These are phyloP conservation scores for Solidago caesia DNA, from an alignment of 129 eudicot species.

Conservation along the genomic window DNA sequence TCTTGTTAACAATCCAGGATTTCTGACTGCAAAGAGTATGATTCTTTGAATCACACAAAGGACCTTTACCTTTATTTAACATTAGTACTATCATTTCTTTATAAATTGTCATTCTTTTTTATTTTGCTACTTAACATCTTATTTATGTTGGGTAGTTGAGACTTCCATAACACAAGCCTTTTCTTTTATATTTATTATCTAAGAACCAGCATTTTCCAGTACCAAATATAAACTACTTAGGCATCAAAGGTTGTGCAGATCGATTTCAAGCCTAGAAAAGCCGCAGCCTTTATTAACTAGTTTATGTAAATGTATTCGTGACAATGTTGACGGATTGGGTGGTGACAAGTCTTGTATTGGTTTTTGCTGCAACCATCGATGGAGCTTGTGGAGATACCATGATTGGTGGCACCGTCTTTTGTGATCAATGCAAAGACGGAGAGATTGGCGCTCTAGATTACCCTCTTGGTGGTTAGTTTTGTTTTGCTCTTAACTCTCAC, in stretches of 20 bases:
- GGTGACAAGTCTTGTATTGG: conserved; percentile 13
- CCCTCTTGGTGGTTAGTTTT: conserved; percentile 60
- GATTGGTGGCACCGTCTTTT: conserved; percentile 77
- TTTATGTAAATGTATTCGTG: conserved; percentile 7
- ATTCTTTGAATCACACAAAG: conserved; percentile 30
- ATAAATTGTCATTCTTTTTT: background rate
- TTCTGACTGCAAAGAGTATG: conserved; percentile 19
- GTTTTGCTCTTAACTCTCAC: background rate
- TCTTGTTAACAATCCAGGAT: background rate
- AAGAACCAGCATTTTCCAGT: background rate
- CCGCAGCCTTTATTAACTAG: background rate
- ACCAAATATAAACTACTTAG: background rate
- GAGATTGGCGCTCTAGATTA: conserved; percentile 63
- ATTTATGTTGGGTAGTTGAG: conserved; percentile 28
- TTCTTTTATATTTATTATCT: background rate
- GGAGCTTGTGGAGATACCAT: conserved; percentile 53
- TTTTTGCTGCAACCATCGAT: conserved; percentile 41
- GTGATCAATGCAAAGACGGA: conserved; percentile 97
- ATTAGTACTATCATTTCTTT: background rate
- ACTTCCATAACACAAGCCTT: conserved; percentile 22
- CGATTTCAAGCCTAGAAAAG: background rate
- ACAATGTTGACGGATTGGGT: conserved; percentile 45
- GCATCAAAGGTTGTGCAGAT: background rate
- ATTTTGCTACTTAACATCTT: conserved; percentile 6
- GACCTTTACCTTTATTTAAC: background rate